Evolutionary conservation across 495 filamentous ascomycete species (phyloP).

Genomic region (Hypoxylon lienhwacheense): DNA sequence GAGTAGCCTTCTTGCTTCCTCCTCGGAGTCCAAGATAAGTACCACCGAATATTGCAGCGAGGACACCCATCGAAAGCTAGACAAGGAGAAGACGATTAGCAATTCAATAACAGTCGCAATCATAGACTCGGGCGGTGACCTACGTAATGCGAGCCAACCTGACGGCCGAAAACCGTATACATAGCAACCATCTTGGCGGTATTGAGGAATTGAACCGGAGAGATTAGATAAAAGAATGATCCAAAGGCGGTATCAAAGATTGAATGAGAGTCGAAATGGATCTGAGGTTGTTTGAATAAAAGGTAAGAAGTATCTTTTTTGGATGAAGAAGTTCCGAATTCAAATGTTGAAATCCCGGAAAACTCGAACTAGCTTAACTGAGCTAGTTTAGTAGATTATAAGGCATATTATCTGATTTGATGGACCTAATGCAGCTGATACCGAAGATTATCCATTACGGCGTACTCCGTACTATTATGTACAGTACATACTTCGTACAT

Average conservation of each 20-base stretch:
- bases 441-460: conserved; percentile 26
- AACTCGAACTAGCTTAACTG: conserved; percentile 18
- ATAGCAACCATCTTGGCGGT: conserved; percentile 77
- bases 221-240: conserved; percentile 7
- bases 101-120: neutral
- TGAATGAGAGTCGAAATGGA: conserved; percentile 26
- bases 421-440: neutral
- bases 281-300: conserved; percentile 36
- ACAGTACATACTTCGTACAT: too few species aligned
- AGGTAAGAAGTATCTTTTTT: conserved; percentile 30
- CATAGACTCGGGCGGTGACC: conserved; percentile 43
- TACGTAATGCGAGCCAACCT: conserved; percentile 94
- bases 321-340: conserved; percentile 32
- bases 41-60: conserved; percentile 66
- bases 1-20: conserved; percentile 60
- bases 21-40: conserved; percentile 59
- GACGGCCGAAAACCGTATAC: conserved; percentile 84
- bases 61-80: conserved; percentile 85
- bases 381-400: conserved; percentile 6
- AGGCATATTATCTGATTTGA: conserved; percentile 8
- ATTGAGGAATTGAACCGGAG: conserved; percentile 42
- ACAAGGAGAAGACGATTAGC: conserved; percentile 30
- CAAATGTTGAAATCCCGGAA: conserved; percentile 34
- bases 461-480: too few species aligned
- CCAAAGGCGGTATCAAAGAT: conserved; percentile 35